Evolutionary conservation across 1,284 basidiomycete species (phyloP).

Genomic region (Clitocybe nebularis): DNA sequence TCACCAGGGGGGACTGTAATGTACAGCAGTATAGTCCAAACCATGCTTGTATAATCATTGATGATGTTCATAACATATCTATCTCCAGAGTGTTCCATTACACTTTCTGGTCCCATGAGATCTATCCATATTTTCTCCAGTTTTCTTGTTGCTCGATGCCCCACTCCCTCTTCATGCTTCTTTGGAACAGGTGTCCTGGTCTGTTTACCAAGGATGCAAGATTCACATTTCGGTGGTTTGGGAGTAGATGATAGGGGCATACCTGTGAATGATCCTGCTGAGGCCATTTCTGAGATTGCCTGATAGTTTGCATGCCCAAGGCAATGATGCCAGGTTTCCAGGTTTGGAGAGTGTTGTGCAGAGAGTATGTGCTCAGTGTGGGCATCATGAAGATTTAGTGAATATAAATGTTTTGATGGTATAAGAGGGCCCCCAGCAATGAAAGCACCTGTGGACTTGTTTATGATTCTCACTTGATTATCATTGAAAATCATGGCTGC

Average conservation of each 20-base stretch:
- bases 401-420: constrained; percentile 5
- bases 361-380: constrained; percentile 5
- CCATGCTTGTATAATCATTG: constrained; percentile 26
- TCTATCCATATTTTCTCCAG: constrained; percentile 31
- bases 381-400: background rate
- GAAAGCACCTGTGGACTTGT: constrained; percentile 1
- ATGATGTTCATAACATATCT: constrained; percentile 31
- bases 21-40: constrained; percentile 26
- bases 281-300: constrained; percentile 12
- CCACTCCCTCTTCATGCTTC: constrained; percentile 7
- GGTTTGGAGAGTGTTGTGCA: constrained; percentile 1
- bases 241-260: constrained; percentile 3
- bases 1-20: constrained; percentile 24
- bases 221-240: constrained; percentile 12
- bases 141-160: constrained; percentile 16
- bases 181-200: constrained; percentile 12
- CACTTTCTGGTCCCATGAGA: constrained; percentile 22
- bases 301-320: constrained; percentile 18
- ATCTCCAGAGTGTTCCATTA: constrained; percentile 23
- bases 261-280: constrained; percentile 9
- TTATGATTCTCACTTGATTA: background rate
- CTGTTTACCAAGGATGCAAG: constrained; percentile 17
- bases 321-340: constrained; percentile 13
- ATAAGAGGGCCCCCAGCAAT: constrained; percentile 5
- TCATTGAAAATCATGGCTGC: constrained; percentile 5